phyloP scores from a whole-genome alignment of 208 protist species.

The Angomonas ambiguus region DNA sequence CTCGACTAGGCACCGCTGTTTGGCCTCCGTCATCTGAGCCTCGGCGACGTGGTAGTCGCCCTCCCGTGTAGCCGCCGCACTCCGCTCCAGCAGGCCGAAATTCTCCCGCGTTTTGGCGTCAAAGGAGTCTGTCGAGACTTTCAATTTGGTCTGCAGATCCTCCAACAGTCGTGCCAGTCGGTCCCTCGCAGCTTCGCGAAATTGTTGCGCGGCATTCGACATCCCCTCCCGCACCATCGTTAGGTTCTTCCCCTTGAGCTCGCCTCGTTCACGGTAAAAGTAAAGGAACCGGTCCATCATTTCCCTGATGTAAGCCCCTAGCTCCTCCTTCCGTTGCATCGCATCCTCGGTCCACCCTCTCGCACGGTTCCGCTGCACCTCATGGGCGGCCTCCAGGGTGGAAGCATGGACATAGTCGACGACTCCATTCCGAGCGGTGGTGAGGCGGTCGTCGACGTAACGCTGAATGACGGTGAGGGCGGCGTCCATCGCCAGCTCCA shows the following conservation, averaged over 20 bases:
- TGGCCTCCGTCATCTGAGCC: constrained; percentile 31
- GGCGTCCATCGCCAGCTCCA: constrained; percentile 8
- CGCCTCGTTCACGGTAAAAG: constrained; percentile 38
- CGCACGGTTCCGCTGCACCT: constrained; percentile 31
- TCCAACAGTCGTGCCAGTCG: constrained; percentile 26
- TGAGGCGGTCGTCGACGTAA: constrained; percentile 37
- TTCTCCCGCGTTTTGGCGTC: constrained; percentile 16
- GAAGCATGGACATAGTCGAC: constrained; percentile 52
- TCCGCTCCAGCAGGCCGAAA: constrained; percentile 17
- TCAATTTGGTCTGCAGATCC: constrained; percentile 22
- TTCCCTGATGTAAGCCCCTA: constrained; percentile 30
- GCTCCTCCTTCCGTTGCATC: constrained; percentile 27
- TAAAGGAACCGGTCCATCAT: constrained; percentile 37
- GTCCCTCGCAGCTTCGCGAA: constrained; percentile 15
- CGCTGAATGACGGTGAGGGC: constrained; percentile 28
- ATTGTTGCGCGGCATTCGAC: constrained; percentile 10
- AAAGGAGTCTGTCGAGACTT: constrained; percentile 15
- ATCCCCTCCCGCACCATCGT: constrained; percentile 28
- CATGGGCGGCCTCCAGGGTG: constrained; percentile 38
- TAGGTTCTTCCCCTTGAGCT: constrained; percentile 29
- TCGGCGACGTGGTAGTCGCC: constrained; percentile 30
- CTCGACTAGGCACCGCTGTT: constrained; percentile 34
- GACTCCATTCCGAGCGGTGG: constrained; percentile 29
- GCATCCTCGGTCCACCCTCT: constrained; percentile 38
- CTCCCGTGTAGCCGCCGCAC: constrained; percentile 23